Conservation (phyloP, 768 basidiomycete genomes). For the Psilocybe subaeruginosa region DNA sequence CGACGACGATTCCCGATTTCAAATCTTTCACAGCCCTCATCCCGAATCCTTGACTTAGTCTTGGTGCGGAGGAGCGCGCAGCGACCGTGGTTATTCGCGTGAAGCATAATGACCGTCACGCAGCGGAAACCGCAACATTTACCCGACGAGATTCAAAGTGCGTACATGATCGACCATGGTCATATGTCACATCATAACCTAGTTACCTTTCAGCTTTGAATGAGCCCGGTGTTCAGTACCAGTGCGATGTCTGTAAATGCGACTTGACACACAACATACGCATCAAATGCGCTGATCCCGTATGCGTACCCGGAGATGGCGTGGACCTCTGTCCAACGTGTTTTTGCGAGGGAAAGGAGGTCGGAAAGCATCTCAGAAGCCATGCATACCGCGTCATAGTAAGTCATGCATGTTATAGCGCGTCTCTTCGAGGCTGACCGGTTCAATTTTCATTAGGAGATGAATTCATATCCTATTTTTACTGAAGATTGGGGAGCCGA, state of each 20-base stretch:
- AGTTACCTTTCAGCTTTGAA: slow-evolving; percentile 55
- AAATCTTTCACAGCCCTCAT: slow-evolving; percentile 10
- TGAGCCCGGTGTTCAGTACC: slow-evolving; percentile 82
- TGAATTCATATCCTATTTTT: slow-evolving; percentile 97
- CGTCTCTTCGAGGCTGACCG: slow-evolving; percentile 11
- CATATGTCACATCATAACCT: slow-evolving; percentile 17
- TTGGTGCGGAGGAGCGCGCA: slow-evolving; percentile 18
- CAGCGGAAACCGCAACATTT: slow-evolving; percentile 67
- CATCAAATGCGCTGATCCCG: slow-evolving; percentile 90
- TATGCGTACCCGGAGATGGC: slow-evolving; percentile 67
- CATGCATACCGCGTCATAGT: slow-evolving; percentile 95
- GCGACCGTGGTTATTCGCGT: slow-evolving; percentile 17
- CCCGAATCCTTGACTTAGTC: slow-evolving; percentile 14
- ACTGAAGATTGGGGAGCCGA: slow-evolving; percentile 97
- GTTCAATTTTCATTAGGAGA: slow-evolving; percentile 57
- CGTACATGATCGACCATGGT: slow-evolving; percentile 27
- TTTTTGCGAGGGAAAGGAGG: slow-evolving; percentile 94
- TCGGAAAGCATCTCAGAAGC: slow-evolving; percentile 78
- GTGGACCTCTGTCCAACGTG: slow-evolving; percentile 94
- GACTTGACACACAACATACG: slow-evolving; percentile 97
- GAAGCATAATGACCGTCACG: slow-evolving; percentile 59
- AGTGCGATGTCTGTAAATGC: slow-evolving; percentile 81
- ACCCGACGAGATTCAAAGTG: slow-evolving; percentile 69
- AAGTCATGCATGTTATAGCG: slow-evolving; percentile 24
- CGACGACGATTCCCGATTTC: slow-evolving; percentile 19